Evolutionary conservation across 352 stramenopile genomes (phyloP).

Genomic region (Pythium coloratum): DNA sequence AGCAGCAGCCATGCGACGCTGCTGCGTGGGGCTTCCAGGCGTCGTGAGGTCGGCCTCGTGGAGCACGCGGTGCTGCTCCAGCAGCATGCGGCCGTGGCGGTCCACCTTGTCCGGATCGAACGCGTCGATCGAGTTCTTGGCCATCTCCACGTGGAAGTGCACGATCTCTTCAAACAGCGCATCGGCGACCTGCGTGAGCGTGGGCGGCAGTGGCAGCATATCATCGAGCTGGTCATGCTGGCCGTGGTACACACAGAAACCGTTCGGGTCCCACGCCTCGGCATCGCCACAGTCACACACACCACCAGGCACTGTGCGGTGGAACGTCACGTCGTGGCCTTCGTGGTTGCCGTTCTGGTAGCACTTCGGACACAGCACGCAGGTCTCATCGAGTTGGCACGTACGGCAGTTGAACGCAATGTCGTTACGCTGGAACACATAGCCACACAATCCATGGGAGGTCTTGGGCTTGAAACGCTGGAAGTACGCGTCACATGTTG

Average conservation of each 20-base stretch:
- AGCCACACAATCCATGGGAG: conserved; percentile 87
- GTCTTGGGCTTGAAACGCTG: conserved; percentile 57
- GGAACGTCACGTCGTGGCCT: conserved; percentile 92
- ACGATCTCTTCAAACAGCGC: conserved; percentile 75
- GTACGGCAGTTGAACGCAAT: conserved; percentile 99
- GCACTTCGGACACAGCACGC: conserved; percentile 96
- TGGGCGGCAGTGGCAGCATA: conserved; percentile 31
- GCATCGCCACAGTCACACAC: conserved; percentile 98
- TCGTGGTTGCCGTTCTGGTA: conserved; percentile 95
- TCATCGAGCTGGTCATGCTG: conserved; percentile 29
- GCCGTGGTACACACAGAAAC: conserved; percentile 93
- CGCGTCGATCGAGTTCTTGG: conserved; percentile 63
- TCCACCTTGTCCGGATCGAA: conserved; percentile 70
- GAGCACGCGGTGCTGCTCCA: conserved; percentile 35
- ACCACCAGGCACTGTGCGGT: conserved; percentile 71
- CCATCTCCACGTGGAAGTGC: conserved; percentile 71
- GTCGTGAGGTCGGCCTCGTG: conserved; percentile 21
- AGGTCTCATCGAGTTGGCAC: conserved; percentile 97
- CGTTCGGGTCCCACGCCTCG: conserved; percentile 95
- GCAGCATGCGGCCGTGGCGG: conserved; percentile 38
- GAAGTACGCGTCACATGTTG: conserved; percentile 55
- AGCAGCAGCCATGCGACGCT: conserved; percentile 17
- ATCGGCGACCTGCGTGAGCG: conserved; percentile 55
- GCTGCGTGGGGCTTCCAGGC: conserved; percentile 22
- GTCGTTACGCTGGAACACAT: conserved; percentile 96